Base-by-base conservation (phyloP, 257 asterid species). In the Nicotiana benthamiana region DNA sequence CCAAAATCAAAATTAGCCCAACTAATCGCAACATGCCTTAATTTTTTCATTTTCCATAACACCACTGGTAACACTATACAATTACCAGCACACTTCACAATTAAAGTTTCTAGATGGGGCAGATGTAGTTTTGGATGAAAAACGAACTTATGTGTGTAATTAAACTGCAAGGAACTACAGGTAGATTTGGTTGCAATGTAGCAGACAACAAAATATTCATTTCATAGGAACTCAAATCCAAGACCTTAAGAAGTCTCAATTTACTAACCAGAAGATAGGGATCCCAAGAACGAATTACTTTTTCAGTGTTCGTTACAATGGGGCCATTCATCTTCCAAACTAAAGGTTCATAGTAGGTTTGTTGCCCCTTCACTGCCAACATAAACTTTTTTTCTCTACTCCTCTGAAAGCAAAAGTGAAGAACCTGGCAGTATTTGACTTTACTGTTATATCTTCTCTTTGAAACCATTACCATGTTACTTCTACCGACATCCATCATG, bases 91-190 rank as follows among this genome's bases (percentile, higher is more conserved):
- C 13, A 0, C 32, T 4, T 9, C n/a, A 68, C 5, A 0, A 34
- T 67, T 0, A 34, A 34, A 34, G 75, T 67, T 67, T 67, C 75
- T 0, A 67, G 18, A 67, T n/a, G 54, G 28, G 5, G 30, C 2
- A 67, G 30, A n/a, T 5, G 32, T 36, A 5, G 1, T 36, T 36
- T 53, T n/a, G n/a, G 56, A 68, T 36, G 0, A 0, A 68, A 36
- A 68, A 36, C 0, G 9, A 68, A 68, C 5, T 2, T 0, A 0
- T 0, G 0, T 18, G 54, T 2, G 0, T 0, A n/a, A n/a, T n/a
- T n/a, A 0, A 4, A 34, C 54, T 67, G 30, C 10, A 0, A 67
- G 75, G 54, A n/a, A 67, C 54, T 67, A n/a, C 10, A 67, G 54
- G 11, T n/a, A 5, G 40, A n/a, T 36, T n/a, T n/a, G 56, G 30